These are phyloP conservation scores for Neurospora sp. DNA, from an alignment of 495 filamentous ascomycete species.

Conservation along the genomic window DNA sequence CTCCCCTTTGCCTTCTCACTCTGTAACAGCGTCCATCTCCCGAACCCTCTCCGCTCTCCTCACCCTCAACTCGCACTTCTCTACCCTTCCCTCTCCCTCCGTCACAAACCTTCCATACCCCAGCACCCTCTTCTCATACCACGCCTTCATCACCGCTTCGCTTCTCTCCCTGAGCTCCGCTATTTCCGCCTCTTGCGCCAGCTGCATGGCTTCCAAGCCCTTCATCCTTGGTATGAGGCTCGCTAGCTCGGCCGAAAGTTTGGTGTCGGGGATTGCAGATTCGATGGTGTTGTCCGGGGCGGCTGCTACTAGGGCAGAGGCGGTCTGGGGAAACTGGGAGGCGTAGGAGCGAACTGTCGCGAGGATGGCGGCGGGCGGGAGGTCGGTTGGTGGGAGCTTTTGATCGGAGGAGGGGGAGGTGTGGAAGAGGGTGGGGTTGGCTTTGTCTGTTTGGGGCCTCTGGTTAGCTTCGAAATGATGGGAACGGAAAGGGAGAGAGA, in stretches of 20 bases:
- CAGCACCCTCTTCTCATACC: conserved; percentile 69
- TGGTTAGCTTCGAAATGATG: conserved; percentile 3
- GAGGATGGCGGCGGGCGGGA: conserved; percentile 35
- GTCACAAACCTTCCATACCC: conserved; percentile 61
- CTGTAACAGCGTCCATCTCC: conserved; percentile 11
- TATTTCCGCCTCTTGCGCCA: conserved; percentile 60
- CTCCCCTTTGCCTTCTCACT: not conserved
- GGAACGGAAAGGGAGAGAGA: not conserved
- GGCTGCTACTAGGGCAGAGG: conserved; percentile 70
- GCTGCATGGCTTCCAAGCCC: conserved; percentile 53
- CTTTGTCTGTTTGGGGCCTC: conserved; percentile 23
- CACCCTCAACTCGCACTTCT: conserved; percentile 55
- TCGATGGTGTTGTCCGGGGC: conserved; percentile 35
- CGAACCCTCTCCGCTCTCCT: conserved; percentile 42
- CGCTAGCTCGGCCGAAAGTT: conserved; percentile 56
- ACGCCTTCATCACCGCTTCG: conserved; percentile 60
- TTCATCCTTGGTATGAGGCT: conserved; percentile 62
- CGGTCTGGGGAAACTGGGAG: conserved; percentile 61
- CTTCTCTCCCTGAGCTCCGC: conserved; percentile 62
- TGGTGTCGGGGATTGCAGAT: conserved; percentile 61
- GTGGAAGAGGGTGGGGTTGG: conserved; percentile 38
- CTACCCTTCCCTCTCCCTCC: conserved; percentile 60
- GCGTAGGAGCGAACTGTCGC: conserved; percentile 69
- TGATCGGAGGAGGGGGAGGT: conserved; percentile 10
- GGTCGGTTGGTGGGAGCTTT: conserved; percentile 29